Evolutionary conservation across 306 rosid species (phyloP), one percentile per base, ranked within the genome.

Genomic region (Ormosia emarginata): DNA sequence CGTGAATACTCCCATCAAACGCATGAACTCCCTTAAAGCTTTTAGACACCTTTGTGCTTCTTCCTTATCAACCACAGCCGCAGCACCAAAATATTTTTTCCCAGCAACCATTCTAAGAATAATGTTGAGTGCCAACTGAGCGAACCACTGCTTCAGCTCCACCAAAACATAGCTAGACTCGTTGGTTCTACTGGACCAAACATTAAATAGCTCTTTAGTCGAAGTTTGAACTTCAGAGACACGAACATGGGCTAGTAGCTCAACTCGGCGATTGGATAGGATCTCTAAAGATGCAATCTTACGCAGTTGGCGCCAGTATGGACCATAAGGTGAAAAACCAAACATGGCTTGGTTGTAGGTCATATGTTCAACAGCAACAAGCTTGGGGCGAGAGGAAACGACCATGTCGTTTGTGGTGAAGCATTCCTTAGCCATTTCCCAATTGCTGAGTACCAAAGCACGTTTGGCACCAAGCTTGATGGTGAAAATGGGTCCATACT

Each of bases 391-490:
- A 18, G 77, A 79, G 0, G 79, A 44, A 73, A 79, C 75, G 6
- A 3, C 74, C 0, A 6, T 30, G 76, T 86, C 85, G 1, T 70
- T 63, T 69, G 15, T 86, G 47, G 86, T 82, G 80, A 82, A 82
- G 8, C 89, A 86, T 41, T 79, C 89, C 13, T 86, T 86, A 0
- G 79, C 85, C 7, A 44, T 6, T 67, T 86, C 77, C 82, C 55
- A 55, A 9, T 63, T 75, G 52, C 65, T 83, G 36, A 86, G 56
- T 2, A 86, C 62, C 52, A 82, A 4, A 33, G 50, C 72, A 1
- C 4, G 46, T 7, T 13, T 58, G 9, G 13, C 2, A 6, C 89
- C 89, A 4, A 82, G 72, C 14, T 70, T 36, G 41, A 82, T 70
- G 5, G 72, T 73, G 44, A 82, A 86, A 29, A 82, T 2, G 18